Conservation (phyloP, 495 filamentous ascomycete species). For the Talaromyces nanjingensis region DNA sequence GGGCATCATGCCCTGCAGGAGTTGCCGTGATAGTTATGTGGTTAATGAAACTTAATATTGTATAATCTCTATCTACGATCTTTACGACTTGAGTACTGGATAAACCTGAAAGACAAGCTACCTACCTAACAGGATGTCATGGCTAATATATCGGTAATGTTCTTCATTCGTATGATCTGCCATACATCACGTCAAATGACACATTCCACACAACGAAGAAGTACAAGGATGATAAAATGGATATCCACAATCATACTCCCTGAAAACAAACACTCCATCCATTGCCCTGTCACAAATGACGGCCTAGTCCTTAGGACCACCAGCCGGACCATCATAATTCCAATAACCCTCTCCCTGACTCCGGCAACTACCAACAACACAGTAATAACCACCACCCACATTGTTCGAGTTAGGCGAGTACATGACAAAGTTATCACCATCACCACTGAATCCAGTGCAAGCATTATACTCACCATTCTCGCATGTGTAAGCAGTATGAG, state of each 20-base stretch:
- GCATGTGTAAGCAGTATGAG: constrained; percentile 14
- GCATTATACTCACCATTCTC: neutral
- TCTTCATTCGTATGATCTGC: neutral
- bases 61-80: neutral
- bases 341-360: constrained; percentile 10
- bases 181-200: neutral
- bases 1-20: neutral
- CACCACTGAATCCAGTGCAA: neutral
- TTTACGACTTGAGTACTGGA: neutral
- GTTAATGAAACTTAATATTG: neutral
- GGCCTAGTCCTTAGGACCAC: constrained; percentile 5
- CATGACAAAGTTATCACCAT: neutral
- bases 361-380: constrained; percentile 11
- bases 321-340: constrained; percentile 10
- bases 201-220: neutral
- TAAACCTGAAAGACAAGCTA: too few relatives aligned
- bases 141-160: too few relatives aligned
- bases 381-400: constrained; percentile 13
- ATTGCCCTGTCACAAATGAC: neutral
- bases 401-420: constrained; percentile 11
- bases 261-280: neutral
- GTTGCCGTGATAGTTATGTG: neutral
- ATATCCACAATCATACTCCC: neutral
- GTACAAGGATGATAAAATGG: neutral
- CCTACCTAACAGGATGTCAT: too few relatives aligned